Percentiles rank a stretch among this genome's conserved stretches.
Conservation (phyloP, 2,329 filamentous ascomycete genomes). For the Aspergillus unguis region DNA sequence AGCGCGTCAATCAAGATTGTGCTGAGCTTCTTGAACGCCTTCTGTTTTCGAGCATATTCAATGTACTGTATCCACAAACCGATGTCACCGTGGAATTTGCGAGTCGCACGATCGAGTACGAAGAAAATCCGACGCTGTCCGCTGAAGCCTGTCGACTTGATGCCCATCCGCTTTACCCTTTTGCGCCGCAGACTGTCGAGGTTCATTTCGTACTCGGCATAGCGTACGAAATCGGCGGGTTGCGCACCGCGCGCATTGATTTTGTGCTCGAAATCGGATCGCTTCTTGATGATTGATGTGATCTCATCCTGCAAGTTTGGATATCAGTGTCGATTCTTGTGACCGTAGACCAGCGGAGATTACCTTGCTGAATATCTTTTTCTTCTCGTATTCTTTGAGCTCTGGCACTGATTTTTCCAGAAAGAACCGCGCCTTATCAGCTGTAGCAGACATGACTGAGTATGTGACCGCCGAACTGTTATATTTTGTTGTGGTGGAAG, state of each 20-base stretch:
- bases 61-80: constrained; percentile 89
- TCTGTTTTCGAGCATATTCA: constrained; percentile 69
- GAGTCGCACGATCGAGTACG: constrained; percentile 81
- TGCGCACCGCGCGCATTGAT: constrained; percentile 77
- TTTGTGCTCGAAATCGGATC: constrained; percentile 89
- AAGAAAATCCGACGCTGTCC: constrained; percentile 82
- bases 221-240: constrained; percentile 76
- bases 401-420: constrained; percentile 90
- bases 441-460: constrained; percentile 69
- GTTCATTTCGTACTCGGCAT: constrained; percentile 69
- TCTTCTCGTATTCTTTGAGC: constrained; percentile 85
- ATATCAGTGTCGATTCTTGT: too few species aligned
- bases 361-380: constrained; percentile 83
- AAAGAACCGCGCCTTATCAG: constrained; percentile 93
- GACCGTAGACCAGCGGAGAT: constrained; percentile 13
- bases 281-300: constrained; percentile 78
- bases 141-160: constrained; percentile 67
- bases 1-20: constrained; percentile 66
- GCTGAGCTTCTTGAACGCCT: constrained; percentile 59
- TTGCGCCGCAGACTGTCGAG: constrained; percentile 74
- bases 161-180: constrained; percentile 73
- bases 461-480: background rate
- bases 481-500: background rate
- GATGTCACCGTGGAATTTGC: constrained; percentile 76
- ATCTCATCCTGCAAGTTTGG: constrained; percentile 70